These are phyloP conservation scores for Bruguiera hainesii DNA, from an alignment of 441 rosid species.

Conservation along the genomic window DNA sequence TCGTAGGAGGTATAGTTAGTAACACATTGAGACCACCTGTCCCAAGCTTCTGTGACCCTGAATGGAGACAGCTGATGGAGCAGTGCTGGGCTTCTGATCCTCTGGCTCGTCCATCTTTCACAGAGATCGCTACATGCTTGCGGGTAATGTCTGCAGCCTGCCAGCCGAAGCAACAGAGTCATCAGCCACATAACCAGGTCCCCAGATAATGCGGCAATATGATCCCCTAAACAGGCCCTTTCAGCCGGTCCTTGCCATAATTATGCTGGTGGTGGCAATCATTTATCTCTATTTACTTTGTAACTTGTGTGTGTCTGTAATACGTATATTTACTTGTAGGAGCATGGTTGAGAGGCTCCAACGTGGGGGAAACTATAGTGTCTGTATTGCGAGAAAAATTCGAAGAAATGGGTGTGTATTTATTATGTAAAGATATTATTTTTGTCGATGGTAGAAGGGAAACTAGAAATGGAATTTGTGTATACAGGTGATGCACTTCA, in stretches of 20 bases:
- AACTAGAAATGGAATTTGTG: not conserved
- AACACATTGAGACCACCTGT: conserved; percentile 74
- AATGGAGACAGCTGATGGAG: conserved; percentile 72
- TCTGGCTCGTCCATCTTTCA: conserved; percentile 61
- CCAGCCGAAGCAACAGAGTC: conserved; percentile 45
- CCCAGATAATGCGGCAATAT: conserved; percentile 27
- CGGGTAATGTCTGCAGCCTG: conserved; percentile 52
- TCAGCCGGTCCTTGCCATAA: not conserved
- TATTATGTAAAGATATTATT: conserved; percentile 26
- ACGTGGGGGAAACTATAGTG: conserved; percentile 17
- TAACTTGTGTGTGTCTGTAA: conserved; percentile 6
- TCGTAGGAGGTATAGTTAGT: conserved; percentile 74
- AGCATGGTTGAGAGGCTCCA: conserved; percentile 19
- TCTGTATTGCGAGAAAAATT: conserved; percentile 17
- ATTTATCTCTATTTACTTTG: no score
- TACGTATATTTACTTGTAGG: not conserved
- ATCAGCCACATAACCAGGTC: conserved; percentile 35
- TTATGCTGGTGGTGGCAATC: no score
- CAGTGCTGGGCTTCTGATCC: conserved; percentile 86
- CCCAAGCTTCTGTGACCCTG: conserved; percentile 61
- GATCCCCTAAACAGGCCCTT: not conserved
- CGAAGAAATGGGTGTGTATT: conserved; percentile 4
- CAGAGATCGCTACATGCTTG: conserved; percentile 59
- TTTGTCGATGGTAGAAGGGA: not conserved
- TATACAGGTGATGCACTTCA: not conserved